Evolutionary conservation across 345 rosid species (phyloP), one percentile per base, ranked within the genome.

Genomic region (Sisymbrium irio): DNA sequence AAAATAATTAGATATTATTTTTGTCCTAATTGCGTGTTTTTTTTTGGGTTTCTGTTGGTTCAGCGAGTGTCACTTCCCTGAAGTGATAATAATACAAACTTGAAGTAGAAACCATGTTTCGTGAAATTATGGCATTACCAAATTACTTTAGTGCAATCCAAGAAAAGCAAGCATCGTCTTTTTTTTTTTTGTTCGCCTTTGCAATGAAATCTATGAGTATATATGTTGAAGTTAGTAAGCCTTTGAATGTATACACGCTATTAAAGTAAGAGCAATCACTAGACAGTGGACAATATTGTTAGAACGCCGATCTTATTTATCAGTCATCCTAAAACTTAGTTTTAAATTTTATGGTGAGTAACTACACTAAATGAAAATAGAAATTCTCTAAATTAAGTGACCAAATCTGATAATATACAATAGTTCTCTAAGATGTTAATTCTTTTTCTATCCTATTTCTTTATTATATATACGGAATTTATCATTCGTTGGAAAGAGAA

Each of bases 51-150:
- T 32, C 1, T 36, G 2, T 60, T 61, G 59, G 35, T 27, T 65
- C 14, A 46, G 77, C 7, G 51, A 47, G 61, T 74, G 72, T 65
- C 54, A 67, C 61, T 56, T 65, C 66, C 41, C 64, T 57, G 1
- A 47, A 65, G 62, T 66, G 62, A 66, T 75, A 67, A 75, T 75
- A 67, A 59, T 50, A 25, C 78, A 75, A 64, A 67, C 73, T 75
- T 75, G 73, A 60, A 75, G 73, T 67, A 67, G 63, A 67, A 75
- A 28, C 67, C 1, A 55, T 75, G 73, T 59, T 59, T 75, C 46
- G 54, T 67, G 62, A 39, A 60, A 67, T 75, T 17, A 74, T 66
- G 70, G 55, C 70, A 19, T 33, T 53, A 32, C 62, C 39, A 41
- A 45, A 33, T 65, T 50, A 11, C 77, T 54, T 64, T 49, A 46